Conservation (phyloP, 148 eudicot species). For the Euryodendron excelsum region DNA sequence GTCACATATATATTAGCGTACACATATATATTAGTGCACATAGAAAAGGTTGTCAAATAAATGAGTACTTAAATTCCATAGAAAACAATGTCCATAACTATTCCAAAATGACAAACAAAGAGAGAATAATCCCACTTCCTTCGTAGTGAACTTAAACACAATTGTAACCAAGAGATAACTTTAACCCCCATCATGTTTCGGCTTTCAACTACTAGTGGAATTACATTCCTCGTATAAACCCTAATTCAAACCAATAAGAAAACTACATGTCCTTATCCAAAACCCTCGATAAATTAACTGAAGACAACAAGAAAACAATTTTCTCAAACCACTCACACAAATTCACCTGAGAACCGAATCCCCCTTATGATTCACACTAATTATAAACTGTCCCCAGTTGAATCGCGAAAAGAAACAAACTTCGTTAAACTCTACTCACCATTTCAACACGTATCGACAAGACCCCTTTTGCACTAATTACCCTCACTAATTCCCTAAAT, state of each 20-base stretch:
- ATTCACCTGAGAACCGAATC: neutral
- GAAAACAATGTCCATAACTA: neutral
- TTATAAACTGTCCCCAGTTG: neutral
- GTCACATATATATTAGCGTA: neutral
- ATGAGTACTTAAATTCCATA: neutral
- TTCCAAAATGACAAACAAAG: neutral
- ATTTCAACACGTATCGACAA: conserved; percentile 9
- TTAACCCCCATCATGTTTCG: too few species aligned
- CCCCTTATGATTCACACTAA: neutral
- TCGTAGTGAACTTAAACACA: neutral
- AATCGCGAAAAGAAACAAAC: neutral
- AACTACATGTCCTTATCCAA: neutral
- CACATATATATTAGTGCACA: neutral
- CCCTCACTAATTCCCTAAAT: neutral
- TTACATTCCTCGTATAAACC: neutral
- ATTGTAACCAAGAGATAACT: too few species aligned
- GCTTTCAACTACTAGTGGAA: neutral
- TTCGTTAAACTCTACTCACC: neutral
- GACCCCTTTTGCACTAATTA: neutral
- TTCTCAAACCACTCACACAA: neutral
- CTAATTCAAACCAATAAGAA: conserved; percentile 6
- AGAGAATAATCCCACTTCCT: neutral
- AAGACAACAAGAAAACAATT: neutral
- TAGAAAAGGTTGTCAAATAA: neutral
- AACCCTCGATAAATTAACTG: neutral